Percentiles rank a stretch among this genome's conserved stretches.
These are phyloP conservation scores for Cinnamomum micranthum DNA, from an alignment of 164 flowering plant species.

Conservation along the genomic window DNA sequence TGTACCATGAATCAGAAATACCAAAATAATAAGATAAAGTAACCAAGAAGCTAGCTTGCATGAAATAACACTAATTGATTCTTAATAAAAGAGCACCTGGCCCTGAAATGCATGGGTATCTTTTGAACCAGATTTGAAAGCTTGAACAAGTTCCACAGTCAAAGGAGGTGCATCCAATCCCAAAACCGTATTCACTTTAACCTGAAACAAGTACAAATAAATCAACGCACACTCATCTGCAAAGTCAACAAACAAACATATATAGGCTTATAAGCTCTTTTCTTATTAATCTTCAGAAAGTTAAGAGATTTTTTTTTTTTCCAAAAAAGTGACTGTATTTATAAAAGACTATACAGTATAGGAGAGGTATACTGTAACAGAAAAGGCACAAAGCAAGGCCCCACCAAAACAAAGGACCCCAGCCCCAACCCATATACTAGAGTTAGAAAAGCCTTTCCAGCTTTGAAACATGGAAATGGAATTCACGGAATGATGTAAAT, in stretches of 20 bases:
- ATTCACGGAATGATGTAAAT: no score
- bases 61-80: neutral
- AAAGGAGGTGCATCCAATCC: conserved; percentile 57
- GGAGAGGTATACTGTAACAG: no score
- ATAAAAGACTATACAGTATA: no score
- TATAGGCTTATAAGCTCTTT: neutral
- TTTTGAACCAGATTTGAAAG: conserved; percentile 37
- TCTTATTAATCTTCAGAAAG: no score
- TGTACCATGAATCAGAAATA: neutral
- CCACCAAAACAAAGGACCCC: no score
- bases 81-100: conserved; percentile 36
- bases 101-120: conserved; percentile 40
- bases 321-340: no score
- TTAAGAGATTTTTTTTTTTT: no score
- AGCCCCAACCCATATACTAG: no score
- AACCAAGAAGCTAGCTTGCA: conserved; percentile 2
- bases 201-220: conserved; percentile 30
- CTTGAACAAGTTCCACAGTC: conserved; percentile 51
- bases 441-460: no score
- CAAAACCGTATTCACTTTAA: conserved; percentile 55
- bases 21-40: neutral
- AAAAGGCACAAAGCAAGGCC: no score
- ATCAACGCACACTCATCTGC: neutral
- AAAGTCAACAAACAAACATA: neutral
- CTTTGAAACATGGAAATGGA: no score